Base-by-base conservation (phyloP, 2,329 filamentous ascomycete species). In the Ceratocystis variospora region DNA sequence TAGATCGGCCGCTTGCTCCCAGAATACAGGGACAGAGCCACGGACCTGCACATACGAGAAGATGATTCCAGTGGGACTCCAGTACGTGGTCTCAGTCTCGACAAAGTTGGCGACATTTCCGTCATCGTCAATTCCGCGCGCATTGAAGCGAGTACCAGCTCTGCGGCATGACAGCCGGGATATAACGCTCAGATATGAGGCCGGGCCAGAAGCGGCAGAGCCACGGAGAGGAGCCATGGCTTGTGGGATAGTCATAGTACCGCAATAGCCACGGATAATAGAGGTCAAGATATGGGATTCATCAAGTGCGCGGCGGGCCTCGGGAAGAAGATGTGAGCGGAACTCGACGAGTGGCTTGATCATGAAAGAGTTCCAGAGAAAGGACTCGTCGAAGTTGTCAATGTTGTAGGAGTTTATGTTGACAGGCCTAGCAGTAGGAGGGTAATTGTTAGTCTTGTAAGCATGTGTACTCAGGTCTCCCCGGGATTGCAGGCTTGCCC, bases 291-390 rank as follows among this genome's bases (percentile, higher is more conserved):
- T 91, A 50, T 88, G 84, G 22, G 91, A 96, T 2, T 82, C 80
- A 77, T 99, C 94, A n/a, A 99, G 81, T 3, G 85, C 86, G 68
- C 84, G 81, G 70, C 87, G 87, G 71, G 96, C 90, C 65, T 83
- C 81, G 5, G 84, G 82, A 68, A 90, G 83, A 61, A 99, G 80
- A 19, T 89, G 84, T 37, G 88, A 91, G 55, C 94, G 86, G 74
- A 99, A 97, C 74, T 91, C 84, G 37, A 96, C 87, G 65, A 99
- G 80, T 4, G 94, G 92, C 70, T 88, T 87, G 71, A 99, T 96
- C 91, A 99, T 96, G 76, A 95, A 96, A 2, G 90, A 95, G 73
- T 99, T 99, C 94, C 94, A 99, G 19, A 99, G 77, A 73, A 96
- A 96, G 0, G 89, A 88, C 72, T 91, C 88, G 74, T 99, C 91